Evolutionary conservation across 2,329 filamentous ascomycete species (phyloP).

Genomic region (Cordyceps militaris): DNA sequence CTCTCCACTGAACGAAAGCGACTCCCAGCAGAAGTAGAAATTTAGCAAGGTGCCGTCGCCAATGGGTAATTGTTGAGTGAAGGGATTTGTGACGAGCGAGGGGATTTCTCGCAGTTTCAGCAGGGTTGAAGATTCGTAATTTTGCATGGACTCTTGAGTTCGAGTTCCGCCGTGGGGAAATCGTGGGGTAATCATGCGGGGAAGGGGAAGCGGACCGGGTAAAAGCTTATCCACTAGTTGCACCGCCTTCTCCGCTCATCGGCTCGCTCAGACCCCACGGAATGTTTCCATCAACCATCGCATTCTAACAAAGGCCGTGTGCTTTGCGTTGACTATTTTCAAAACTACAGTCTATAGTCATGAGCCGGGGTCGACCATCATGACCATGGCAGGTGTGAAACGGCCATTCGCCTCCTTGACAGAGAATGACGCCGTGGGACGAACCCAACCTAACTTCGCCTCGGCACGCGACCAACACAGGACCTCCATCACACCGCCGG

Average conservation of each 20-base stretch:
- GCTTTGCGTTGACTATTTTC: neutral
- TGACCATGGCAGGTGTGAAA: constrained; percentile 33
- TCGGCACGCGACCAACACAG: neutral
- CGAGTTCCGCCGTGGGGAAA: constrained; percentile 7
- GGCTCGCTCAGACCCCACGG: neutral
- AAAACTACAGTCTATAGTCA: neutral
- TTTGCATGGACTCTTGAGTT: neutral
- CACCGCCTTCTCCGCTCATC: neutral
- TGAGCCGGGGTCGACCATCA: constrained; percentile 14
- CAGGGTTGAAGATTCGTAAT: neutral
- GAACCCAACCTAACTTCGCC: constrained; percentile 7
- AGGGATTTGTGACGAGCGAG: neutral
- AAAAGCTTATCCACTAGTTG: constrained; percentile 17
- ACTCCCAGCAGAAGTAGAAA: neutral
- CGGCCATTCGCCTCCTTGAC: constrained; percentile 31
- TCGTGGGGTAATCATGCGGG: neutral
- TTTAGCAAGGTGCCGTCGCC: neutral
- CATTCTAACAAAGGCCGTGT: neutral
- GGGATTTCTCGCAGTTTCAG: neutral
- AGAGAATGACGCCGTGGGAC: constrained; percentile 19
- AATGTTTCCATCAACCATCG: neutral
- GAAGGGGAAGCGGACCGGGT: constrained; percentile 13
- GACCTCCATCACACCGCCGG: constrained; percentile 11
- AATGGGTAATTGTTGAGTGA: neutral
- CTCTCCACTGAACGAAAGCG: neutral